Evolutionary conservation across 208 protist species (phyloP).

Genomic region (Balamuthia mandrillaris): DNA sequence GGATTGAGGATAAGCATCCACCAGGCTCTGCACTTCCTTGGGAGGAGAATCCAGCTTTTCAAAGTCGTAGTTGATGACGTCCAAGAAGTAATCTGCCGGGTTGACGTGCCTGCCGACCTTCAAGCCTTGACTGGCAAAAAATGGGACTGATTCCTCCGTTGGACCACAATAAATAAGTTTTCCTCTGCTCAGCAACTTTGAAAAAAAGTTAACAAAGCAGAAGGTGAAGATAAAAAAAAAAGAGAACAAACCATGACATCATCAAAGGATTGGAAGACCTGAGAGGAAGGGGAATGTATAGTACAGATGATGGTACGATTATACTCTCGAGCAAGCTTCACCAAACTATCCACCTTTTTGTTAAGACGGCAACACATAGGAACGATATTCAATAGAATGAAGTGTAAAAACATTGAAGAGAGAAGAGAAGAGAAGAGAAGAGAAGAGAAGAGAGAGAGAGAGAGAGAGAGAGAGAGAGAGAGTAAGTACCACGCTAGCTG

Average conservation of each 20-base stretch:
- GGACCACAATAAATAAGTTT: background rate
- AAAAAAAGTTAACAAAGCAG: background rate
- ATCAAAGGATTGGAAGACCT: slow-evolving; percentile 72
- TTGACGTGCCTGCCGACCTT: background rate
- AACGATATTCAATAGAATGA: no score
- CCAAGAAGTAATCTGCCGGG: slow-evolving; percentile 8
- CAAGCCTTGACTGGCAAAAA: background rate
- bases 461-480: no score
- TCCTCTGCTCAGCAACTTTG: background rate
- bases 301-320: slow-evolving; percentile 17
- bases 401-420: no score
- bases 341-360: background rate
- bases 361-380: no score
- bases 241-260: slow-evolving; percentile 57
- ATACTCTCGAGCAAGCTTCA: background rate
- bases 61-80: slow-evolving; percentile 33
- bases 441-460: no score
- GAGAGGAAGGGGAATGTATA: slow-evolving; percentile 5
- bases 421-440: no score
- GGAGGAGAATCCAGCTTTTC: background rate
- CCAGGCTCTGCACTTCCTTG: background rate
- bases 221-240: background rate
- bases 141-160: background rate
- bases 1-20: background rate
- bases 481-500: background rate